These are phyloP conservation scores for Stereocaulon alpinum DNA, from an alignment of 495 filamentous ascomycete species.

Conservation along the genomic window DNA sequence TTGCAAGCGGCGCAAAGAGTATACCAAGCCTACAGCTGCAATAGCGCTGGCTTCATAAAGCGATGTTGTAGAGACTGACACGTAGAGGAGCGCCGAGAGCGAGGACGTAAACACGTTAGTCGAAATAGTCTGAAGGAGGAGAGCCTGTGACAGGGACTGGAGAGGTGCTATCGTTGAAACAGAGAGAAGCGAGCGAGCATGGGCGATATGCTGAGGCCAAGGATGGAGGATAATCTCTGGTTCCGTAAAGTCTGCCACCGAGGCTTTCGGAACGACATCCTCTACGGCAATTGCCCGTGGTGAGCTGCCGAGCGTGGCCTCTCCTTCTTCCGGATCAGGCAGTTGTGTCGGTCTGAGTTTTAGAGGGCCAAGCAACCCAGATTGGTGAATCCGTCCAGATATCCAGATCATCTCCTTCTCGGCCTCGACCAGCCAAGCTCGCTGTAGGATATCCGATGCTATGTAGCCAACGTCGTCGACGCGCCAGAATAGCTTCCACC, in stretches of 20 bases:
- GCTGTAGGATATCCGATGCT: conserved; percentile 61
- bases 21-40: conserved; percentile 67
- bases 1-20: conserved; percentile 65
- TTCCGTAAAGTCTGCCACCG: conserved; percentile 10
- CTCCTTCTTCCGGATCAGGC: conserved; percentile 5
- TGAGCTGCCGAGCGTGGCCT: conserved; percentile 5
- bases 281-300: conserved; percentile 11
- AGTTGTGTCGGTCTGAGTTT: conserved; percentile 7
- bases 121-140: conserved; percentile 64
- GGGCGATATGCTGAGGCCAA: conserved; percentile 36
- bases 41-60: conserved; percentile 71
- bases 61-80: conserved; percentile 44
- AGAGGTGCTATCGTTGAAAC: conserved; percentile 58
- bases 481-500: conserved; percentile 95
- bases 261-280: conserved; percentile 14
- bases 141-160: conserved; percentile 68
- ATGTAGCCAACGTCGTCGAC: conserved; percentile 84
- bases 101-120: conserved; percentile 51
- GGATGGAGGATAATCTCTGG: conserved; percentile 19
- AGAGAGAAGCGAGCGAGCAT: conserved; percentile 47
- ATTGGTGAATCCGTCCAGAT: conserved; percentile 67
- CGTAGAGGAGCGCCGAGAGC: conserved; percentile 57
- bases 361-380: conserved; percentile 38
- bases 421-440: conserved; percentile 60
- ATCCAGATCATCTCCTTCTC: conserved; percentile 71